Base-by-base conservation (phyloP, 2,329 filamentous ascomycete genomes). In the Calonectria crousiana region DNA sequence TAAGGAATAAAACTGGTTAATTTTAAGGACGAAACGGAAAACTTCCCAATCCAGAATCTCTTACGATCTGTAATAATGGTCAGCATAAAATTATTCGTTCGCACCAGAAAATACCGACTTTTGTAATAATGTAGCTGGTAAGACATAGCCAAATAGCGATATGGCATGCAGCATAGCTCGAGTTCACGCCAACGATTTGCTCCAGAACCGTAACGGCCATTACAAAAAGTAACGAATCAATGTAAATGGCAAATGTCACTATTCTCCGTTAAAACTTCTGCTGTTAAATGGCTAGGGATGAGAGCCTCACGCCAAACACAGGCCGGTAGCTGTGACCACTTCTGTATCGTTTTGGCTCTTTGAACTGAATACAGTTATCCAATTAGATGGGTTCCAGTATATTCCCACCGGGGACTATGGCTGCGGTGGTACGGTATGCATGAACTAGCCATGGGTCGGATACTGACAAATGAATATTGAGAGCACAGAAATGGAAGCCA, bases 1-100 rank as follows among this genome's bases (percentile, higher is more conserved):
- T 89, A 51, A 11, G 16, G 26, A 75, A 38, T 32, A 3, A 14
- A 3, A 1, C 13, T n/a, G 4, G 23, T 38, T 23, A 58, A 36
- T 23, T 14, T 11, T n/a, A 4, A 1, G 11, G 5, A 34, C 9
- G 2, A 38, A 26, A 14, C n/a, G 1, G n/a, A 4, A 23, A 5
- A 1, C 1, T 47, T 47, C 4, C 2, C 6, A 8, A 23, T 23
- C 9, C 20, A 6, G 10, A 23, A 16, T n/a, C 2, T 10, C 53
- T 38, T 38, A 36, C 32, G 6, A 60, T 60, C 32, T 36, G 8
- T 16, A 23, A 6, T 6, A 23, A 10, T 23, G 3, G 11, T 36
- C 6, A 36, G n/a, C 4, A 26, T 4, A 26, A 13, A 13, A 10
- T 38, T n/a, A 6, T 38, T 2, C 16, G 20, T 13, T 38, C 1